phyloP scores from a whole-genome alignment of 495 filamentous ascomycete genomes.

The Penicillium riverlandense region DNA sequence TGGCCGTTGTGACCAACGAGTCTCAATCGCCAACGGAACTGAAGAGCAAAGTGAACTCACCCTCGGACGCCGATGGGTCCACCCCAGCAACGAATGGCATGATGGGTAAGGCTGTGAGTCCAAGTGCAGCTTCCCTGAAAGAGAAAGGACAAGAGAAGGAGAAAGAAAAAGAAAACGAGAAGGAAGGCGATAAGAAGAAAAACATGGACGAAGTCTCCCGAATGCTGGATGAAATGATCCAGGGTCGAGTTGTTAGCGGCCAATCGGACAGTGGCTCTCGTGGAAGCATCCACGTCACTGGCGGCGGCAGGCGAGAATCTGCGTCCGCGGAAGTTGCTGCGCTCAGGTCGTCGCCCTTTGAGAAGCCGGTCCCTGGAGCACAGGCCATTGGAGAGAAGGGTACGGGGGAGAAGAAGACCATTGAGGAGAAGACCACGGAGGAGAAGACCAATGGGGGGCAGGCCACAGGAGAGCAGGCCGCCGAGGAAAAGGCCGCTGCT shows the following conservation, averaged over 20 bases:
- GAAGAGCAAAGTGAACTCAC: conserved; percentile 26
- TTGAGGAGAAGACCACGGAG: no score
- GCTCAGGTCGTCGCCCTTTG: conserved; percentile 5
- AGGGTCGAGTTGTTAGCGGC: conserved; percentile 69
- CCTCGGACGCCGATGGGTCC: conserved; percentile 2
- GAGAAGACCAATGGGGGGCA: no score
- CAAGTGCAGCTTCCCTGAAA: conserved; percentile 1
- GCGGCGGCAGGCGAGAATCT: conserved; percentile 29
- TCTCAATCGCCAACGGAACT: conserved; percentile 21
- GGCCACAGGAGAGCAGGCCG: no score
- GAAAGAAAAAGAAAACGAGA: conserved; percentile 15
- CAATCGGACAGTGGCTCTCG: conserved; percentile 52
- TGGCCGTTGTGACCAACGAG: conserved; percentile 57
- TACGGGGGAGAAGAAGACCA: no score
- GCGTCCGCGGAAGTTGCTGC: conserved; percentile 19
- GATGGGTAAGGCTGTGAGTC: conserved; percentile 15
- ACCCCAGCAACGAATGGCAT: conserved; percentile 1
- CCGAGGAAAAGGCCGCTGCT: no score
- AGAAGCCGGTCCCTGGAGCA: no score
- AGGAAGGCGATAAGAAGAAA: conserved; percentile 47
- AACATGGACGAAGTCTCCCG: conserved; percentile 83
- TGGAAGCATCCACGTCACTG: conserved; percentile 45
- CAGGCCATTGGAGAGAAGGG: no score
- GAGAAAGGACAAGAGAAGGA: neutral
- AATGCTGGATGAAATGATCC: conserved; percentile 92